These are phyloP conservation scores for Hanseniaspora pseudoguilliermondii DNA, from an alignment of 805 yeast genomes.

Conservation along the genomic window DNA sequence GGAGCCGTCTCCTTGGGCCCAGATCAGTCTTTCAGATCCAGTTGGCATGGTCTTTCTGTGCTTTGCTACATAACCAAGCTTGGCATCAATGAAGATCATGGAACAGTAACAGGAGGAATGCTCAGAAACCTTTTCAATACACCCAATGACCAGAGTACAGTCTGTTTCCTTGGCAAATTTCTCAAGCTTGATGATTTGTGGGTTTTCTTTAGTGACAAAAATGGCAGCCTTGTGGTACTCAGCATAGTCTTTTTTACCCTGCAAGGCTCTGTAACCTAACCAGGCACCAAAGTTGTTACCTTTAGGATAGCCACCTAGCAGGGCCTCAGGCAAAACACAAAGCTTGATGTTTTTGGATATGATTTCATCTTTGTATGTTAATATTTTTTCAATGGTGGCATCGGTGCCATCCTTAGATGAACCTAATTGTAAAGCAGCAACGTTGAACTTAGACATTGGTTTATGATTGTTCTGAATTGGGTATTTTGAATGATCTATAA, in stretches of 20 bases:
- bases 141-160: constrained; percentile 31
- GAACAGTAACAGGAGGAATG: constrained; percentile 33
- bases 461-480: not conserved
- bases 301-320: constrained; percentile 37
- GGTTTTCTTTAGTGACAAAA: constrained; percentile 20
- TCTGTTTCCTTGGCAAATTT: constrained; percentile 26
- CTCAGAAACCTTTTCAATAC: constrained; percentile 27
- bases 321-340: constrained; percentile 36
- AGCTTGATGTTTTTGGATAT: constrained; percentile 25
- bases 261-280: constrained; percentile 32
- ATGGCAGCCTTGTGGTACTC: constrained; percentile 29
- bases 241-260: constrained; percentile 32
- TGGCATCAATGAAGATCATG: constrained; percentile 29
- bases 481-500: not conserved
- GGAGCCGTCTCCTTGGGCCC: constrained; percentile 39
- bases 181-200: constrained; percentile 28
- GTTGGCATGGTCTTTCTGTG: constrained; percentile 37
- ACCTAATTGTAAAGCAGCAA: constrained; percentile 35
- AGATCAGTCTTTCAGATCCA: constrained; percentile 33
- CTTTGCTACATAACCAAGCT: constrained; percentile 21
- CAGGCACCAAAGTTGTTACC: constrained; percentile 33
- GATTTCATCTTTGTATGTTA: constrained; percentile 30
- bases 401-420: constrained; percentile 30
- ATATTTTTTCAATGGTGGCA: constrained; percentile 29
- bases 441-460: constrained; percentile 23